phyloP scores from a whole-genome alignment of 768 basidiomycete species.

The Pilatotrama ljubarskyi region DNA sequence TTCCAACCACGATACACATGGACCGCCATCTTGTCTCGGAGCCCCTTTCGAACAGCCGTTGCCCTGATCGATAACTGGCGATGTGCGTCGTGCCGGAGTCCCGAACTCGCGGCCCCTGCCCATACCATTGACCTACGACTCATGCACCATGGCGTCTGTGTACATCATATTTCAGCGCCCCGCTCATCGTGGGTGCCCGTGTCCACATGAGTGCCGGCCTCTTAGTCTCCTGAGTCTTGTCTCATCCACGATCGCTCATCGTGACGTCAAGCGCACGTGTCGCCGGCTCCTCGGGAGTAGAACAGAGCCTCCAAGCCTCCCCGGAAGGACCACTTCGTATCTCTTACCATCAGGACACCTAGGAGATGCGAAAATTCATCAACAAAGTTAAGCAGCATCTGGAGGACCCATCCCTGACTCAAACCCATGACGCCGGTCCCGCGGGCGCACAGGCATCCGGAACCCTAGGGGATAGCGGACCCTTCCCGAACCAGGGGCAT shows the following conservation, averaged over 20 bases:
- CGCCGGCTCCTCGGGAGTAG: not conserved
- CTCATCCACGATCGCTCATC: not conserved
- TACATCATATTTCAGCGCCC: not conserved
- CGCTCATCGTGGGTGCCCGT: not conserved
- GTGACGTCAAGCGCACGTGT: slow-evolving; percentile 2
- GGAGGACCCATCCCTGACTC: not conserved
- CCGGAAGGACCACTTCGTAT: not conserved
- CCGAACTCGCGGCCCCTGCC: not conserved
- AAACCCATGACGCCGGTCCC: not conserved
- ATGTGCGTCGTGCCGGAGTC: not conserved
- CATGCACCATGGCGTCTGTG: too few species aligned
- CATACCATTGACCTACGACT: not conserved
- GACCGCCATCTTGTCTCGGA: not conserved
- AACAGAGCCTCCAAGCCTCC: too few species aligned
- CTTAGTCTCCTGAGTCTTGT: too few species aligned
- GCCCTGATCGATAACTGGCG: not conserved
- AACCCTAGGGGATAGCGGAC: not conserved
- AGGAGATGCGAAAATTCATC: slow-evolving; percentile 2
- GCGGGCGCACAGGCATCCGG: not conserved
- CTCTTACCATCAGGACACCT: not conserved
- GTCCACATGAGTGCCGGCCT: not conserved
- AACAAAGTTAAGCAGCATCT: slow-evolving; percentile 6
- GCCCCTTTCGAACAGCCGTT: not conserved
- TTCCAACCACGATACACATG: slow-evolving; percentile 2
- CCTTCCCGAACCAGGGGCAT: slow-evolving; percentile 28